Evolutionary conservation across 208 protist species (phyloP).

Genomic region (Phytomonas serpens): DNA sequence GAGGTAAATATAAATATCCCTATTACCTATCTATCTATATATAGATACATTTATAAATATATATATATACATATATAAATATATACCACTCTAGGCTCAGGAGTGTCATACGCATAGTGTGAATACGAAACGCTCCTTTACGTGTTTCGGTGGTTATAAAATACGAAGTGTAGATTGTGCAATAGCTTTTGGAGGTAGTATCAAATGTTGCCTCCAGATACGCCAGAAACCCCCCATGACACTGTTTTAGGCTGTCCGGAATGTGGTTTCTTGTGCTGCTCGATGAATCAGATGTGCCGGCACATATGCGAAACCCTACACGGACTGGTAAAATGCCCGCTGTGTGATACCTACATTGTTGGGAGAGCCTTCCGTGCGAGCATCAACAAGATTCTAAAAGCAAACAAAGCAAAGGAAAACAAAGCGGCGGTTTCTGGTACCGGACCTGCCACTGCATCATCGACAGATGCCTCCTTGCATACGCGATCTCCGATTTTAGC

Average conservation of each 20-base stretch:
- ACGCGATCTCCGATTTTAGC: neutral
- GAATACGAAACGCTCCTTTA: neutral
- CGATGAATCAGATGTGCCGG: constrained; percentile 21
- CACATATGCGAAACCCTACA: constrained; percentile 32
- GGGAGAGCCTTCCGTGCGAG: constrained; percentile 22
- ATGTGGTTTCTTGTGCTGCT: constrained; percentile 24
- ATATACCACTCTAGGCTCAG: neutral
- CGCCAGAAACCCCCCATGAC: neutral
- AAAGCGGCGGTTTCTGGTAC: neutral
- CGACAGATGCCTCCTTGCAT: neutral
- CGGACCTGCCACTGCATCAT: neutral
- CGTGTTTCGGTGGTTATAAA: neutral
- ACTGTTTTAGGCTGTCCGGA: constrained; percentile 19
- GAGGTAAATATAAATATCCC: neutral
- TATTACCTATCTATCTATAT: neutral
- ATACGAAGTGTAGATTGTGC: neutral
- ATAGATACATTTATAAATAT: neutral
- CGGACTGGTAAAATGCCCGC: constrained; percentile 20
- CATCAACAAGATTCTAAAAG: constrained; percentile 22
- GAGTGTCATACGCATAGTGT: neutral
- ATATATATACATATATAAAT: neutral
- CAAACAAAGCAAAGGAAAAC: constrained; percentile 8
- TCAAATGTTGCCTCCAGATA: neutral
- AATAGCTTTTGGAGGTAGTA: neutral
- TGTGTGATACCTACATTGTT: constrained; percentile 31